Evolutionary conservation across 2,329 filamentous ascomycete species (phyloP).

Genomic region (Tricladium varicosporioides): DNA sequence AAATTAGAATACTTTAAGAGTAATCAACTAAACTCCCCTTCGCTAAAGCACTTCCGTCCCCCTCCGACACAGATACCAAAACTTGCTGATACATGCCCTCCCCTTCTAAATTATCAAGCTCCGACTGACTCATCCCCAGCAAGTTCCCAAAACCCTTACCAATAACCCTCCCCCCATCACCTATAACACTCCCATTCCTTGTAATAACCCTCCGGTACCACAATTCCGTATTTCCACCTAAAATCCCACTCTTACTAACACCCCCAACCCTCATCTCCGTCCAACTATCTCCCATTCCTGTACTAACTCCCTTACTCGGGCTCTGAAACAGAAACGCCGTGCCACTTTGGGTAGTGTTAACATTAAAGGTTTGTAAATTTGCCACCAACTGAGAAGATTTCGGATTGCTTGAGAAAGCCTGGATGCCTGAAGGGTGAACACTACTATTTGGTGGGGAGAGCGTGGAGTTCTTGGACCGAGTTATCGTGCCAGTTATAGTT

Average conservation of each 20-base stretch:
- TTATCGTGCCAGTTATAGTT: background rate
- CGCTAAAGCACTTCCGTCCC: too few species aligned
- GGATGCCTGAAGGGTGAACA: slow-evolving; percentile 57
- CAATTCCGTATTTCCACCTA: slow-evolving; percentile 39
- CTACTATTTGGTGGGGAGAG: slow-evolving; percentile 43
- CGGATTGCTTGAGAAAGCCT: slow-evolving; percentile 46
- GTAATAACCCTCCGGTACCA: slow-evolving; percentile 55
- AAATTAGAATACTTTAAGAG: too few species aligned
- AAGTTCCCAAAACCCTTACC: slow-evolving; percentile 8
- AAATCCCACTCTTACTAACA: slow-evolving; percentile 35
- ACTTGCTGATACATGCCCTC: too few species aligned
- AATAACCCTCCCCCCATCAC: slow-evolving; percentile 42
- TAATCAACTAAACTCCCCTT: too few species aligned
- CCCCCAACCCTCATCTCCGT: slow-evolving; percentile 52
- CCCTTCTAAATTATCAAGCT: too few species aligned
- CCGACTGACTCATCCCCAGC: too few species aligned
- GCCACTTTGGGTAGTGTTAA: slow-evolving; percentile 54
- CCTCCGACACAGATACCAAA: too few species aligned
- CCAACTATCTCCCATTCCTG: slow-evolving; percentile 50
- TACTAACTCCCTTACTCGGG: slow-evolving; percentile 45
- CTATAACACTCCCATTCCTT: slow-evolving; percentile 48
- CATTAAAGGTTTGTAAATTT: slow-evolving; percentile 35
- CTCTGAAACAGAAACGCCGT: slow-evolving; percentile 51
- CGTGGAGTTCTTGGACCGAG: background rate
- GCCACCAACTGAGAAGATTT: slow-evolving; percentile 17